Evolutionary conservation across 768 basidiomycete genomes (phyloP), one percentile per base, ranked within the genome.

Genomic region (Rhodotorula toruloides): DNA sequence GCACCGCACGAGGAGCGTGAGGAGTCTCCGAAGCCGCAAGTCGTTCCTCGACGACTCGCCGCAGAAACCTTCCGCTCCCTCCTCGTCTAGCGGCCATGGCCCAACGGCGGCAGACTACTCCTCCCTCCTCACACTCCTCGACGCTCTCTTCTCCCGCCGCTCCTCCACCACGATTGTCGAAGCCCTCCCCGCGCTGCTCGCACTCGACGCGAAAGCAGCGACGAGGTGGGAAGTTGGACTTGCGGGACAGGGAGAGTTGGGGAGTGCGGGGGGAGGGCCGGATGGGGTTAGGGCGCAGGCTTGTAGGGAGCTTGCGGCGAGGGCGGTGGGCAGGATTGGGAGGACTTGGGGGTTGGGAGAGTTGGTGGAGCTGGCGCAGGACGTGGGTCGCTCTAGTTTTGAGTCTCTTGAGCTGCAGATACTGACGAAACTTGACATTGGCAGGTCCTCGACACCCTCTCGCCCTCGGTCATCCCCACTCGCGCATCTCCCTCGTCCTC

Each of bases 131-230:
- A 21, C 27, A 2, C 58, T 59, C 37, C 37, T 53, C 25, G 48
- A 36, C 10, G 34, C 52, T 14, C 32, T 53, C 22, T n/a, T 34
- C 27, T 14, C 48, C 3, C 11, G n/a, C 29, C n/a, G 6, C 50
- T 17, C 39, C 36, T 32, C 66, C 2, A 47, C 39, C 0, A 55
- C 68, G 2, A 39, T 64, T 6, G 27, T 65, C 42, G 62, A 56
- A 32, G 65, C 50, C 27, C 49, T 65, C 1, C 70, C 70, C 32
- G 58, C 58, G 49, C 48, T 71, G 25, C 34, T 67, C 13, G 40
- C 58, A 17, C 46, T 71, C 25, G 61, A 56, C 3, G 19, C 43
- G 22, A 22, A 17, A 27, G 58, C 47, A 10, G 64, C 44, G 44
- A 32, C 34, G 34, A 27, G 48, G 21, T 59, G 56, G 56, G 57